phyloP scores from a whole-genome alignment of 805 yeast genomes.

The Kockiozyma suomiensis region DNA sequence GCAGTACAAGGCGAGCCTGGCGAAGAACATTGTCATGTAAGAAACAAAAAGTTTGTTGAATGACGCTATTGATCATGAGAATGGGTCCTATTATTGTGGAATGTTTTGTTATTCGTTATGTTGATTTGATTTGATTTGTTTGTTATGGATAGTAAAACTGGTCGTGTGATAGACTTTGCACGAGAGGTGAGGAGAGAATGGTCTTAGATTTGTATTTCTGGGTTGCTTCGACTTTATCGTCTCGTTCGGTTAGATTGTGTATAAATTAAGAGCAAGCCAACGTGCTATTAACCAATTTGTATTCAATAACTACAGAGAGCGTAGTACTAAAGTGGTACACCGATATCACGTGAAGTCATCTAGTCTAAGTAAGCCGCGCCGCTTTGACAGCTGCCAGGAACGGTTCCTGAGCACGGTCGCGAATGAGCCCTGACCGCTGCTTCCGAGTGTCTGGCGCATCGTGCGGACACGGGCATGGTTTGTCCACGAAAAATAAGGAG shows the following conservation, averaged over 20 bases:
- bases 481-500: no score
- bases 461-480: no score
- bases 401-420: no score
- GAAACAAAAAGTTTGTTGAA: not conserved
- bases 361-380: no score
- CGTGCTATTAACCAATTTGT: not conserved
- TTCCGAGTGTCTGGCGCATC: no score
- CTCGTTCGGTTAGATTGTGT: not conserved
- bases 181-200: not conserved
- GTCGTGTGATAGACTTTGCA: not conserved
- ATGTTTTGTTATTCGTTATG: not conserved
- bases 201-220: slow-evolving; percentile 2
- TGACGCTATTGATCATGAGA: no score
- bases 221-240: not conserved
- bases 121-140: not conserved
- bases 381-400: no score
- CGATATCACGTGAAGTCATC: no score
- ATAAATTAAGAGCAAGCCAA: not conserved
- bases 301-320: no score
- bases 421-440: no score
- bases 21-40: slow-evolving; percentile 72
- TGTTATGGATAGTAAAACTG: not conserved
- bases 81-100: not conserved
- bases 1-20: slow-evolving; percentile 92
- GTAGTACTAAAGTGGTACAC: no score